phyloP scores from a whole-genome alignment of 2,329 filamentous ascomycete genomes.

The Trichothecium roseum region DNA sequence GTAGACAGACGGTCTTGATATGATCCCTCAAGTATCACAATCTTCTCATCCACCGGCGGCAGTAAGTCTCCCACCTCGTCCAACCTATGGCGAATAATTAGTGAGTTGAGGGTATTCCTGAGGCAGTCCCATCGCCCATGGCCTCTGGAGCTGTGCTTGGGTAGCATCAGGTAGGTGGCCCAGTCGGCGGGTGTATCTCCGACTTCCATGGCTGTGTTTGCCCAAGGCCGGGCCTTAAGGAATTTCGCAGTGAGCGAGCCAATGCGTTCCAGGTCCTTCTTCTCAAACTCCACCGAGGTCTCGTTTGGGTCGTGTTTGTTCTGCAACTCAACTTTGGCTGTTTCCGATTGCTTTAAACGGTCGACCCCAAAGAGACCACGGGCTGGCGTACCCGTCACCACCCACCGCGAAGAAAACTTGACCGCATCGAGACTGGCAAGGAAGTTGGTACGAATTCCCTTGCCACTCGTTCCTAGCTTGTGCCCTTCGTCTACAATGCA shows the following conservation, averaged over 20 bases:
- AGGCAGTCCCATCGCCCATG: conserved; percentile 54
- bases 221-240: conserved; percentile 70
- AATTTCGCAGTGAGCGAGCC: conserved; percentile 59
- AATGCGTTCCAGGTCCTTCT: conserved; percentile 55
- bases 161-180: conserved; percentile 60
- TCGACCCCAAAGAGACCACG: conserved; percentile 62
- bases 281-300: conserved; percentile 37
- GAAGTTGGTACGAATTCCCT: conserved; percentile 43
- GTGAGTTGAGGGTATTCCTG: conserved; percentile 57
- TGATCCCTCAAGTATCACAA: conserved; percentile 68
- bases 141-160: conserved; percentile 37
- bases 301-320: conserved; percentile 12
- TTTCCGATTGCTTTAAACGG: background rate
- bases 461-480: conserved; percentile 58
- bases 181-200: conserved; percentile 56
- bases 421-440: conserved; percentile 41
- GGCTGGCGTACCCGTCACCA: conserved; percentile 84
- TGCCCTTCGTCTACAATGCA: conserved; percentile 92
- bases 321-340: background rate
- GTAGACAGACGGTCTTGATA: conserved; percentile 75
- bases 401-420: conserved; percentile 68
- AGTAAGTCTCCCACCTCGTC: conserved; percentile 60
- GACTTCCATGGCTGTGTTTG: conserved; percentile 42
- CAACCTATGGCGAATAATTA: conserved; percentile 72
- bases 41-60: conserved; percentile 61